Base-by-base conservation (phyloP, 768 basidiomycete species). In the Phanerochaete sordida region DNA sequence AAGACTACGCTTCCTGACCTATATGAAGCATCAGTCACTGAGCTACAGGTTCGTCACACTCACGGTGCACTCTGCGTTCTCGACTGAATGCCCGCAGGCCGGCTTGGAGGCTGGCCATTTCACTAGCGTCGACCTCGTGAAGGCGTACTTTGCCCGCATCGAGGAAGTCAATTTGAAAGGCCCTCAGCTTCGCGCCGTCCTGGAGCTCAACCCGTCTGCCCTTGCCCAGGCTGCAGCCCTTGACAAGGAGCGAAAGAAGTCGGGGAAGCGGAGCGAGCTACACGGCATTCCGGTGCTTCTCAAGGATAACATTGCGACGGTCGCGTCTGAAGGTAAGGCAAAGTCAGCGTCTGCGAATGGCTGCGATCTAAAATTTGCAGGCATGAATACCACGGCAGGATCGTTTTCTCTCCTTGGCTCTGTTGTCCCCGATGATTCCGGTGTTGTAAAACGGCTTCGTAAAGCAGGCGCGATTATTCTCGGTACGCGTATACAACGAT, bases 161-260 rank as follows among this genome's bases (percentile, higher is more conserved):
- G 82, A 86, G 3, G 82, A 88, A 66, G 87, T 89, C n/a, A 88
- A 88, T 64, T 64, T 81, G 19, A 74, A 82, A 58, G 85, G 86
- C 1, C 81, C 85, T 12, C 71, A 70, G 46, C 71, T 89, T 9
- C 81, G 78, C 11, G 86, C 86, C 0, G 77, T 88, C 4, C 71
- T 86, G 15, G 87, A 88, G 58, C 72, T 73, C 0, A 89, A 84
- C 49, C 77, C 81, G 0, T 77, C 75, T 7, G 85, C 85, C 2
- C 72, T 87, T 11, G 64, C 56, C 15, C 76, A 80, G 63, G 87
- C 87, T 13, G 81, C 78, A 12, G 59, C 54, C 9, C 61, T 70
- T 7, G 69, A 70, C 50, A 59, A 52, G 11, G 69, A 70, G 48
- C 62, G 69, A 1, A 44, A 48, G 7, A 9, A 47, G 6, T 43